These are phyloP conservation scores for Chrysosporium keratinophilum DNA, from an alignment of 2,329 filamentous ascomycete genomes.

Conservation along the genomic window DNA sequence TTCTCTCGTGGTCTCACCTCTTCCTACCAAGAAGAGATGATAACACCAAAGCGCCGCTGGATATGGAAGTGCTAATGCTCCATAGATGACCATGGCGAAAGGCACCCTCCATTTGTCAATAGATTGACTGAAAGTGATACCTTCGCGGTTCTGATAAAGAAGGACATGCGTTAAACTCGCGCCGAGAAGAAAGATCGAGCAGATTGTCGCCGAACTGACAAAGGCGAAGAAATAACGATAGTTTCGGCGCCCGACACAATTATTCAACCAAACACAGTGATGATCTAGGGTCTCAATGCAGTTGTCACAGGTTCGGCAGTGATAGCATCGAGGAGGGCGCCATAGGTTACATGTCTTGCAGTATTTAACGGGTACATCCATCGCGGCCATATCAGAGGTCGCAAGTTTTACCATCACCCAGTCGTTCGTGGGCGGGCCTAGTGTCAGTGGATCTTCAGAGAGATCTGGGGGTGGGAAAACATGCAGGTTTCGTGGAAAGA, in stretches of 20 bases:
- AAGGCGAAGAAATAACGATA: slow-evolving; percentile 97
- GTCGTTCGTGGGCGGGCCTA: slow-evolving; percentile 79
- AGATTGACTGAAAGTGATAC: slow-evolving; percentile 56
- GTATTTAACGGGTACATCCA: slow-evolving; percentile 97
- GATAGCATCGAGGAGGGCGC: slow-evolving; percentile 89
- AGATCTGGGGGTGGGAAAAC: slow-evolving; percentile 67
- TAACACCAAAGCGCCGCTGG: slow-evolving; percentile 76
- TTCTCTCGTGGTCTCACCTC: slow-evolving; percentile 90
- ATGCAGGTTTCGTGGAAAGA: slow-evolving; percentile 84
- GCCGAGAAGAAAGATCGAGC: slow-evolving; percentile 64
- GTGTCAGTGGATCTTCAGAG: slow-evolving; percentile 66
- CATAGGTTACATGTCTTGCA: slow-evolving; percentile 97
- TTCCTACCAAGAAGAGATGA: slow-evolving; percentile 79
- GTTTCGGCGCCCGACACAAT: slow-evolving; percentile 91
- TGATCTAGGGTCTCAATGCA: slow-evolving; percentile 96
- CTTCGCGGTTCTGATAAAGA: slow-evolving; percentile 54
- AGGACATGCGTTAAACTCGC: slow-evolving; percentile 73
- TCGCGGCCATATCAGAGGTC: slow-evolving; percentile 64
- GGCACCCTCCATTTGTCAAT: slow-evolving; percentile 64
- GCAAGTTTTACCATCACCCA: slow-evolving; percentile 86
- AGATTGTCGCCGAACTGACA: slow-evolving; percentile 64
- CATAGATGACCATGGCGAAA: slow-evolving; percentile 83
- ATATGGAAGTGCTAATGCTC: slow-evolving; percentile 63
- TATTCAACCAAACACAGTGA: slow-evolving; percentile 98
- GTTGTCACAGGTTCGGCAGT: slow-evolving; percentile 93